Conservation (phyloP, 139 green algal species). For the Pseudopediastrum boryanum region DNA sequence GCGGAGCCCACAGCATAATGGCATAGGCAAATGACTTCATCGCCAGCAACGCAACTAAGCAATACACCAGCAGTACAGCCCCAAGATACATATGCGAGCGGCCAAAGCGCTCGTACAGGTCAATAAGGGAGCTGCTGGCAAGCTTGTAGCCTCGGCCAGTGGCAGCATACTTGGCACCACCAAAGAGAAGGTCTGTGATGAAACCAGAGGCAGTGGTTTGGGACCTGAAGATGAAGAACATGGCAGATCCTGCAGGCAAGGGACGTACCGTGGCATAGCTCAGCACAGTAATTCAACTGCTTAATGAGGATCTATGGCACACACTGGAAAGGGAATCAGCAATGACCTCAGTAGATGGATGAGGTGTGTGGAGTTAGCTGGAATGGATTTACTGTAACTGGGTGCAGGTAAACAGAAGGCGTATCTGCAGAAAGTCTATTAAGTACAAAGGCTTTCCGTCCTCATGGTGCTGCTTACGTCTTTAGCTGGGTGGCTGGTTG, state of each 20-base stretch:
- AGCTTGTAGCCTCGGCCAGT: constrained; percentile 86
- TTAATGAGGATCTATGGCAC: too few relatives aligned
- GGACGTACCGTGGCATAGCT: too few relatives aligned
- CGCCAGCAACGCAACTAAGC: constrained; percentile 51
- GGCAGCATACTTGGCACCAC: constrained; percentile 79
- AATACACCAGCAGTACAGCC: constrained; percentile 64
- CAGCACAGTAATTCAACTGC: too few relatives aligned
- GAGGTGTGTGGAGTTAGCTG: too few relatives aligned
- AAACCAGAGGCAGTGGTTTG: constrained; percentile 72
- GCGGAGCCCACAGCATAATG: constrained; percentile 70
- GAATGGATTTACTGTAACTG: too few relatives aligned
- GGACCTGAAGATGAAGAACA: constrained; percentile 76
- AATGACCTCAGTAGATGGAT: too few relatives aligned
- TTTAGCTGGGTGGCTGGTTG: too few relatives aligned
- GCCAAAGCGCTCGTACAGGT: constrained; percentile 55
- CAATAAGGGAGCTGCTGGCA: constrained; percentile 70
- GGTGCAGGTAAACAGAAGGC: constrained; percentile 9
- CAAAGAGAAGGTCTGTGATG: constrained; percentile 64
- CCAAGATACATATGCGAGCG: constrained; percentile 76
- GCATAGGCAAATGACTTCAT: constrained; percentile 8
- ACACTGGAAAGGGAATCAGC: too few relatives aligned
- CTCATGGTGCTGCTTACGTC: too few relatives aligned
- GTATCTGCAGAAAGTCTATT: too few relatives aligned
- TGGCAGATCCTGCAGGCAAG: constrained; percentile 58
- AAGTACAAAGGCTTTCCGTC: too few relatives aligned